Evolutionary conservation across 805 yeast species (phyloP).

Genomic region (Lipomyces starkeyi): DNA sequence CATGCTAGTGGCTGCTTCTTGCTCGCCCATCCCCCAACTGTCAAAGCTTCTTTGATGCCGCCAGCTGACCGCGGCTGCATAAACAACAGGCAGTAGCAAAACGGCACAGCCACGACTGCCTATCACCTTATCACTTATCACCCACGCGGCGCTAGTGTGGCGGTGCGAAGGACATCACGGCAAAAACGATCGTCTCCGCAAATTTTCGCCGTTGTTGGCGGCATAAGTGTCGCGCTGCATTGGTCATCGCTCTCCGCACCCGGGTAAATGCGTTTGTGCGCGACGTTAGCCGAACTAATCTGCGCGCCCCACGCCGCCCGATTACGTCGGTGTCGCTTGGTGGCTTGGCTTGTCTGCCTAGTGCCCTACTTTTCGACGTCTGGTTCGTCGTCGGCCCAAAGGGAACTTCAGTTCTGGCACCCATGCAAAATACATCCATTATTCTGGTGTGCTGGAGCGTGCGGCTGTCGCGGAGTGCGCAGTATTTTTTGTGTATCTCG

Average conservation of each 20-base stretch:
- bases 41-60: neutral
- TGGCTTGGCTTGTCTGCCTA: neutral
- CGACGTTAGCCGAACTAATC: neutral
- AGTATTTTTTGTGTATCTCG: too few relatives aligned
- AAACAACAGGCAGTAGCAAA: too few relatives aligned
- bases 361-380: too few relatives aligned
- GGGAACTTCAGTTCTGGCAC: too few relatives aligned
- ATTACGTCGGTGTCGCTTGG: neutral
- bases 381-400: too few relatives aligned
- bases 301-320: neutral
- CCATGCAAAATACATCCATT: too few relatives aligned
- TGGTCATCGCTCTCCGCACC: neutral
- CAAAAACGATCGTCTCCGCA: neutral
- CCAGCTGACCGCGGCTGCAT: neutral
- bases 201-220: neutral
- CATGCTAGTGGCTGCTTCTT: too few relatives aligned
- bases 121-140: conserved; percentile 4
- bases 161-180: neutral
- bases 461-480: too few relatives aligned
- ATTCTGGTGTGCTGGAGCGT: too few relatives aligned
- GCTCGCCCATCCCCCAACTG: too few relatives aligned
- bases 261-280: neutral
- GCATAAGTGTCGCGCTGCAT: conserved; percentile 1
- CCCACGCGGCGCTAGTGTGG: neutral
- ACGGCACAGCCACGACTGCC: neutral